phyloP scores from a whole-genome alignment of 2,329 filamentous ascomycete genomes.

The Cladosporium sp. region DNA sequence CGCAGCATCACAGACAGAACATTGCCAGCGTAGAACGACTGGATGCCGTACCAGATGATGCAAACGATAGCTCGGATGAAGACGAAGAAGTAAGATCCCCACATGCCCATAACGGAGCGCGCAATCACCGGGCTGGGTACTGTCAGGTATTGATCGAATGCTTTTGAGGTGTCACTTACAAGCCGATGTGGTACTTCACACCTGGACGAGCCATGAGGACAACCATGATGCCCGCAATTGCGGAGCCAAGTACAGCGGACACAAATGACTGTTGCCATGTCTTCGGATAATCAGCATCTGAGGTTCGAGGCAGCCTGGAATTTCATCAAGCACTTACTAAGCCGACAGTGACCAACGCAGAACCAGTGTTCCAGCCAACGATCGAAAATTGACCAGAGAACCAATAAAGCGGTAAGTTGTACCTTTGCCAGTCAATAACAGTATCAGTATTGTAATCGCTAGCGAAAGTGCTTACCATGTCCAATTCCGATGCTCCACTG shows the following conservation, averaged over 20 bases:
- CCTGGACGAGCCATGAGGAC: conserved; percentile 15
- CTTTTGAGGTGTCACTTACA: background rate
- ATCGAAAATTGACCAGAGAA: conserved; percentile 13
- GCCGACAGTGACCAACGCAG: conserved; percentile 11
- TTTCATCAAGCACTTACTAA: background rate
- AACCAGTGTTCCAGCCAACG: conserved; percentile 16
- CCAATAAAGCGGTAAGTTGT: conserved; percentile 13
- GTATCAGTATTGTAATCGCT: background rate
- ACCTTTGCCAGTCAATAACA: conserved; percentile 15
- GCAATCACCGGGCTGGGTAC: conserved; percentile 37
- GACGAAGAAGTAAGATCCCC: conserved; percentile 42
- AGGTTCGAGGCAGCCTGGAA: background rate
- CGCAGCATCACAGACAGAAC: conserved; percentile 25
- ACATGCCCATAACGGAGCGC: conserved; percentile 41
- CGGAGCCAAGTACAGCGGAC: conserved; percentile 10
- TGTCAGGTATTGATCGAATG: background rate
- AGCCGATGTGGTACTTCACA: conserved; percentile 14
- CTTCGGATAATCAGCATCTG: background rate
- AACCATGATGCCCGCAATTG: conserved; percentile 11
- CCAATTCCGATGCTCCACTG: conserved; percentile 22
- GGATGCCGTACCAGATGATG: conserved; percentile 37
- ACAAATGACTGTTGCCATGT: conserved; percentile 16
- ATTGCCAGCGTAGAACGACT: conserved; percentile 22
- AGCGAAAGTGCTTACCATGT: conserved; percentile 21
- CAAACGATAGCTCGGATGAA: conserved; percentile 38